These are phyloP conservation scores for Fusarium tanahbumbuense DNA, from an alignment of 2,329 filamentous ascomycete genomes.

Conservation along the genomic window DNA sequence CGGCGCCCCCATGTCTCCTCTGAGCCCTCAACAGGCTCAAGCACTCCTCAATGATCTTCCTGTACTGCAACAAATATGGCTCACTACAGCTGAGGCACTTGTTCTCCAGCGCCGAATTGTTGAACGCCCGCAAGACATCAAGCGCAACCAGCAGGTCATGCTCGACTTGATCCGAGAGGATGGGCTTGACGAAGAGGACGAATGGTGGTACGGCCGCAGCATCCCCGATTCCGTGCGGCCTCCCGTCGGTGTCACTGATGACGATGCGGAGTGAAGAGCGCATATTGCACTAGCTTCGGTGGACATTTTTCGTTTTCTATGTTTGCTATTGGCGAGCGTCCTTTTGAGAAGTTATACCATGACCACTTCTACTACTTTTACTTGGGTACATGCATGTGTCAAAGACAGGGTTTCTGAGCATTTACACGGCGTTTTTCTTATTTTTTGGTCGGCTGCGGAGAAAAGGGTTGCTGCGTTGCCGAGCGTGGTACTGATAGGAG, in stretches of 20 bases:
- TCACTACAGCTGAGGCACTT: conserved; percentile 70
- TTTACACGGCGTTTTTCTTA: conserved; percentile 47
- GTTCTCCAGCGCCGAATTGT: conserved; percentile 71
- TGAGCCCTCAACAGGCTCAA: conserved; percentile 63
- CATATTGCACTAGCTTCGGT: conserved; percentile 20
- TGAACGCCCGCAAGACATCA: conserved; percentile 68
- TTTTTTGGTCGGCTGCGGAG: conserved; percentile 29
- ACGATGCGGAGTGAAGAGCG: conserved; percentile 57
- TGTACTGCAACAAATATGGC: conserved; percentile 69
- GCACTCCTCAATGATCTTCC: conserved; percentile 67
- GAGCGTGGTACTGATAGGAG: conserved; percentile 35
- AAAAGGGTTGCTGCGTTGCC: conserved; percentile 37
- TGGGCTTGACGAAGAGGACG: conserved; percentile 68
- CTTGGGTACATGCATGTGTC: conserved; percentile 37
- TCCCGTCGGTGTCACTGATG: conserved; percentile 61
- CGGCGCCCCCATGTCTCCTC: conserved; percentile 71
- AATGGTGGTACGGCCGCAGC: conserved; percentile 70
- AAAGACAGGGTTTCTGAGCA: conserved; percentile 46
- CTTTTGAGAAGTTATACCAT: conserved; percentile 26
- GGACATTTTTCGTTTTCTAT: conserved; percentile 26
- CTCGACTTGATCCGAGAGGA: conserved; percentile 73
- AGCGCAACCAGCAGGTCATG: conserved; percentile 71
- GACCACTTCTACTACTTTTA: conserved; percentile 26
- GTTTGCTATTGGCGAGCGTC: conserved; percentile 30
- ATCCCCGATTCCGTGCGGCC: conserved; percentile 67